Percentiles rank a stretch among this genome's conserved stretches.
Evolutionary conservation across 140 eudicot genomes (phyloP).

Genomic region (Senecio squalidus): DNA sequence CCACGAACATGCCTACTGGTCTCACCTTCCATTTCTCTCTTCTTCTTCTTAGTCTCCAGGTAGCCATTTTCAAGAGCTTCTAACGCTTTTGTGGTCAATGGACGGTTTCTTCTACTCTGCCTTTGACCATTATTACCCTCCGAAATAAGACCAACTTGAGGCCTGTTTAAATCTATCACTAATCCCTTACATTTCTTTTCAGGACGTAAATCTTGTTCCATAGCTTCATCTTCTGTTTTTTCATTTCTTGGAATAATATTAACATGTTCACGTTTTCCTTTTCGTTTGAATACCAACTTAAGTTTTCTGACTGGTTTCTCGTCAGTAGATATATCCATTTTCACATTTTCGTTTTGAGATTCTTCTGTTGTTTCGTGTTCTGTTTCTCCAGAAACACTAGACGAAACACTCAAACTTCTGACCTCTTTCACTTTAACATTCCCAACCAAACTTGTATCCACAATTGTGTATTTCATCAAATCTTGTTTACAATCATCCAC

Average conservation of each 20-base stretch:
- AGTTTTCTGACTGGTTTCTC: constrained; percentile 7
- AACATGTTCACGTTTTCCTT: background rate
- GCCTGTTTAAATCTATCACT: constrained; percentile 25
- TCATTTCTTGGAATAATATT: background rate
- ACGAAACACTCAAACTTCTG: background rate
- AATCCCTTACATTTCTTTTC: background rate
- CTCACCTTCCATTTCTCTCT: background rate
- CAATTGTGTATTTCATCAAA: constrained; percentile 41
- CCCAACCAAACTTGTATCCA: constrained; percentile 31
- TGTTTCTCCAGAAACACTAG: constrained; percentile 8
- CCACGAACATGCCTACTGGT: background rate
- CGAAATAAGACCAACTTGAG: constrained; percentile 17
- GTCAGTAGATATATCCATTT: background rate
- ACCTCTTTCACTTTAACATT: constrained; percentile 37
- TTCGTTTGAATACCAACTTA: constrained; percentile 15
- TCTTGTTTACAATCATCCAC: constrained; percentile 23
- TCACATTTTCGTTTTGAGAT: constrained; percentile 7
- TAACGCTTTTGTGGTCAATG: constrained; percentile 1
- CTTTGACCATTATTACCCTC: constrained; percentile 4
- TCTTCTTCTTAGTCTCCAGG: background rate
- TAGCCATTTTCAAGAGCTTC: constrained; percentile 2
- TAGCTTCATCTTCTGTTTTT: background rate
- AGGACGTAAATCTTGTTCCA: background rate
- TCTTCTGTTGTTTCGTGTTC: constrained; percentile 7
- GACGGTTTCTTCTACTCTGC: constrained; percentile 11